Percentiles rank a stretch among this genome's conserved stretches.
Evolutionary conservation across 495 filamentous ascomycete species (phyloP).

Genomic region (Penicillium parvum): DNA sequence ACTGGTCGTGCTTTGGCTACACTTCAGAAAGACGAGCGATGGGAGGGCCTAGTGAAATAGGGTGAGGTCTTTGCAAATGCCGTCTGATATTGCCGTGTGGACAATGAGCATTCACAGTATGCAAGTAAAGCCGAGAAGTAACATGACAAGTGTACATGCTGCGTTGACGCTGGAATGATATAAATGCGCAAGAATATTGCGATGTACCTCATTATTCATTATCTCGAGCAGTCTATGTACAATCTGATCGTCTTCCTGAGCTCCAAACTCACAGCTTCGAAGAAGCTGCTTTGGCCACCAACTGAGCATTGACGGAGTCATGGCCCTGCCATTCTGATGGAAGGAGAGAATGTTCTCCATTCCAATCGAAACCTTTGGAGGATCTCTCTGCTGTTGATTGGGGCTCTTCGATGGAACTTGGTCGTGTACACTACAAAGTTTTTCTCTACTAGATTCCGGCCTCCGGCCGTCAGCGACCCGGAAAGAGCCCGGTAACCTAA

Average conservation of each 20-base stretch:
- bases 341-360: constrained; percentile 69
- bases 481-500: no score
- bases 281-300: constrained; percentile 27
- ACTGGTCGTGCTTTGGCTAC: constrained; percentile 54
- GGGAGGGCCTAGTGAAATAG: constrained; percentile 9
- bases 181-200: no score
- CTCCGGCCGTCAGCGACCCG: no score
- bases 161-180: no score
- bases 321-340: constrained; percentile 45
- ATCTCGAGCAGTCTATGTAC: neutral
- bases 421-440: no score
- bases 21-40: constrained; percentile 27
- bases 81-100: no score
- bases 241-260: neutral
- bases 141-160: no score
- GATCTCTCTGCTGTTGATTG: no score
- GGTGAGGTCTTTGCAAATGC: constrained; percentile 12
- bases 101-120: constrained; percentile 5
- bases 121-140: no score
- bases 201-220: neutral
- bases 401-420: no score
- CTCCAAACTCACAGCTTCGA: constrained; percentile 12
- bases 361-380: constrained; percentile 75
- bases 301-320: constrained; percentile 65
- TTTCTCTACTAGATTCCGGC: no score